Conservation (phyloP, 1,139 yeast genomes). For the Hemisphaericaspora subhashii region DNA sequence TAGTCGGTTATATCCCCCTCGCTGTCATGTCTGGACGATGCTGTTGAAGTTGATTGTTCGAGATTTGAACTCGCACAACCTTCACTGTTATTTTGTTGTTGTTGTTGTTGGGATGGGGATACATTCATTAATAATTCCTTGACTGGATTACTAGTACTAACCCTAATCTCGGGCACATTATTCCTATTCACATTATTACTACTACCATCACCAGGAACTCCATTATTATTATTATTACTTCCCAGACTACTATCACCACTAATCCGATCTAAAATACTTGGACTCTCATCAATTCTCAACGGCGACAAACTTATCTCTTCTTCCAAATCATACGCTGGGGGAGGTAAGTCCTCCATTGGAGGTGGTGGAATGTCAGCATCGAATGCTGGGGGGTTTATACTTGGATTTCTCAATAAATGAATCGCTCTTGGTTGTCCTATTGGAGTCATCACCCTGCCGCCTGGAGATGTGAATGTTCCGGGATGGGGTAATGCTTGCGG, state of each 20-base stretch:
- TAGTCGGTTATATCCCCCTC: constrained; percentile 1
- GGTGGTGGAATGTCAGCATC: constrained; percentile 34
- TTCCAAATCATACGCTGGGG: constrained; percentile 40
- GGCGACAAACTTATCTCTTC: constrained; percentile 17
- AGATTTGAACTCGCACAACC: no score
- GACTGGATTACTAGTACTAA: not conserved
- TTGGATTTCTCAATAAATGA: constrained; percentile 36
- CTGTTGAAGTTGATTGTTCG: not conserved
- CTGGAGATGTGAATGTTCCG: constrained; percentile 36
- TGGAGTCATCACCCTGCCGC: constrained; percentile 29
- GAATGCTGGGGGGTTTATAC: constrained; percentile 45
- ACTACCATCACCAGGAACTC: not conserved
- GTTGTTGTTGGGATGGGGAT: not conserved
- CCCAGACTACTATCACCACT: constrained; percentile 13
- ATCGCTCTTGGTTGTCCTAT: no score
- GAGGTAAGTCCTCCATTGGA: constrained; percentile 24
- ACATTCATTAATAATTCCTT: constrained; percentile 3
- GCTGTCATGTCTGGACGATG: not conserved
- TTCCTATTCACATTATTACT: not conserved
- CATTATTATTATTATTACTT: constrained; percentile 10
- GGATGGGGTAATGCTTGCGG: constrained; percentile 60
- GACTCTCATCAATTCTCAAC: constrained; percentile 15
- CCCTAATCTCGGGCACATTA: not conserved
- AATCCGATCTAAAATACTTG: not conserved
- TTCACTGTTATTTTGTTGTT: not conserved